Conservation (phyloP, 1,139 yeast species). For the Ogataea hybrid region DNA sequence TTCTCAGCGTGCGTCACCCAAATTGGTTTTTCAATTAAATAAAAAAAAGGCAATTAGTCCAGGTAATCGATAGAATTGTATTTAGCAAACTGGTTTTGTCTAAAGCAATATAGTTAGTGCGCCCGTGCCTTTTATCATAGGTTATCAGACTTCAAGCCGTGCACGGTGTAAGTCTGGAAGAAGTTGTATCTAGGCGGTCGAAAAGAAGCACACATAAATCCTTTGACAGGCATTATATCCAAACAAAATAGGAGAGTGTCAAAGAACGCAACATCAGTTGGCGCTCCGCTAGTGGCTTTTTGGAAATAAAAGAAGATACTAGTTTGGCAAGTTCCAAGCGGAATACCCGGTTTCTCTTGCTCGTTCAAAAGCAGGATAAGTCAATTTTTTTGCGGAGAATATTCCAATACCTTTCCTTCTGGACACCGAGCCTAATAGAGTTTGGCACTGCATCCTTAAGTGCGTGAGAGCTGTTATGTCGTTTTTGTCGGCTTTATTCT, state of each 20-base stretch:
- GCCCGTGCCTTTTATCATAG: slow-evolving; percentile 1
- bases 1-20: slow-evolving; percentile 4
- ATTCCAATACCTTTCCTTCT: neutral
- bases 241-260: neutral
- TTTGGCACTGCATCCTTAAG: neutral
- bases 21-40: neutral
- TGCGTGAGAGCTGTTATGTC: slow-evolving; percentile 26
- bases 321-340: neutral
- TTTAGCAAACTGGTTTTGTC: slow-evolving; percentile 12
- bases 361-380: neutral
- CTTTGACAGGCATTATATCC: neutral
- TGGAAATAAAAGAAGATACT: neutral
- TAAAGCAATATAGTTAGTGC: slow-evolving; percentile 1
- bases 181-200: neutral
- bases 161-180: neutral
- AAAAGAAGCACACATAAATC: neutral
- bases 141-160: neutral
- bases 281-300: neutral
- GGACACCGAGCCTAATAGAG: slow-evolving; percentile 3
- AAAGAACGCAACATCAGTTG: neutral
- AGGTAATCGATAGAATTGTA: slow-evolving; percentile 6
- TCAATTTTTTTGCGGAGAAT: neutral
- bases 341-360: neutral
- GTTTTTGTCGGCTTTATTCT: slow-evolving; percentile 31
- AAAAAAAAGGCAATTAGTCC: slow-evolving; percentile 9